These are phyloP conservation scores for Xylaria castorea DNA, from an alignment of 495 filamentous ascomycete species.

Conservation along the genomic window DNA sequence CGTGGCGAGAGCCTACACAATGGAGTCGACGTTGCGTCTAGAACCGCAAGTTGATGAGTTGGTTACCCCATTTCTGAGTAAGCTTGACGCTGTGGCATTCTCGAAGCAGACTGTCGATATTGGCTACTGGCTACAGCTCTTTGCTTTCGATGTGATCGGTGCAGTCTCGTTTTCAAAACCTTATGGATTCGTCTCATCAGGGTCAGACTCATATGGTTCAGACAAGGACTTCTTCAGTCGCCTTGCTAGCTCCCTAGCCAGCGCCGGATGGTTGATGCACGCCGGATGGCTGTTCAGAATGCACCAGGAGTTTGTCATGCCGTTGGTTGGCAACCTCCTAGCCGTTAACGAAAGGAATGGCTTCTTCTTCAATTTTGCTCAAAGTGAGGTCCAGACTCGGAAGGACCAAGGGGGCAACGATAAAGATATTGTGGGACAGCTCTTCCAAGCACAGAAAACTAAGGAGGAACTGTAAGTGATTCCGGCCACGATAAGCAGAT, in stretches of 20 bases:
- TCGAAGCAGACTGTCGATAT: constrained; percentile 7
- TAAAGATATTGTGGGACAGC: constrained; percentile 15
- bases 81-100: constrained; percentile 9
- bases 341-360: constrained; percentile 24
- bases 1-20: constrained; percentile 26
- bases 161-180: constrained; percentile 27
- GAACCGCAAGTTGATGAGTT: constrained; percentile 26
- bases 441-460: constrained; percentile 16
- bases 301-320: constrained; percentile 15
- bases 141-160: constrained; percentile 26
- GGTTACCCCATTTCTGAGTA: not conserved
- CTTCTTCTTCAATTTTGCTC: constrained; percentile 20
- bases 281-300: not conserved
- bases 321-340: constrained; percentile 10
- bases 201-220: constrained; percentile 9
- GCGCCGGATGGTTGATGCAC: constrained; percentile 15
- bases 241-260: not conserved
- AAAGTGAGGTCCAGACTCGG: constrained; percentile 10
- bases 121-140: constrained; percentile 24
- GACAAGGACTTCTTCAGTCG: constrained; percentile 1
- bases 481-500: not conserved
- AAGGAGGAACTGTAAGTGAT: constrained; percentile 17
- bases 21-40: constrained; percentile 26
- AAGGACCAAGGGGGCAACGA: constrained; percentile 11
- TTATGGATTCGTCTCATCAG: constrained; percentile 27